A percentile compares a stretch with the other conserved stretches of the same genome.
Conservation (phyloP, 345 rosid species). For the Salix dunnii region DNA sequence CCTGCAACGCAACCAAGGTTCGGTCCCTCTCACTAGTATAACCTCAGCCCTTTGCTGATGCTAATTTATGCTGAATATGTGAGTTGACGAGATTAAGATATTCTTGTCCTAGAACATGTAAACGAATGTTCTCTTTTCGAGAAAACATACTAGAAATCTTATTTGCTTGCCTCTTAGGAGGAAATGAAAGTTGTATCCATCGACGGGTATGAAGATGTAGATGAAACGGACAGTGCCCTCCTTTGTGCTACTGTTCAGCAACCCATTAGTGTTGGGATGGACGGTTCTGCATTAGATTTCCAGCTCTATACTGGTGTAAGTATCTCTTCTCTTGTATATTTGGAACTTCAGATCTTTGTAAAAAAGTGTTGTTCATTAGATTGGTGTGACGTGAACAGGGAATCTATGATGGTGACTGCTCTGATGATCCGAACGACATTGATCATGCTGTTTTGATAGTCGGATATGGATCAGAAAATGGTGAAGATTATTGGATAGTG, state of each 20-base stretch:
- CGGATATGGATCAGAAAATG: conserved; percentile 65
- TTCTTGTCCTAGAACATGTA: too few relatives aligned
- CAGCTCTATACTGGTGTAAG: conserved; percentile 74
- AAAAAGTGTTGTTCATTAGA: neutral
- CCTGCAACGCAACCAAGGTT: conserved; percentile 61
- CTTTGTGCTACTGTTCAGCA: conserved; percentile 62
- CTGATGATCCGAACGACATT: conserved; percentile 51
- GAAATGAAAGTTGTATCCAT: conserved; percentile 49
- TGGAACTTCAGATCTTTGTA: neutral
- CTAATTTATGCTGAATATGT: neutral
- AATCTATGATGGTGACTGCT: conserved; percentile 57
- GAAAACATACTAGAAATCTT: neutral
- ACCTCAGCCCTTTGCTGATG: neutral
- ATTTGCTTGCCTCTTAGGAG: conserved; percentile 29
- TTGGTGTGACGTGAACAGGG: conserved; percentile 37
- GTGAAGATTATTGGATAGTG: conserved; percentile 77
- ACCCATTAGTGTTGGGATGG: conserved; percentile 72
- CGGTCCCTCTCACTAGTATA: neutral
- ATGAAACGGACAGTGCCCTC: conserved; percentile 53
- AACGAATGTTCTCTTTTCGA: neutral
- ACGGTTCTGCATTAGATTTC: conserved; percentile 67
- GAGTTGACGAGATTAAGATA: neutral
- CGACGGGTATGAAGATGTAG: conserved; percentile 66
- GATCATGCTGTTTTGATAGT: conserved; percentile 74
- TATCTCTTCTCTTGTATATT: neutral